Base-by-base conservation (phyloP, 2,329 filamentous ascomycete genomes). In the Arthrocladium fulminans region DNA sequence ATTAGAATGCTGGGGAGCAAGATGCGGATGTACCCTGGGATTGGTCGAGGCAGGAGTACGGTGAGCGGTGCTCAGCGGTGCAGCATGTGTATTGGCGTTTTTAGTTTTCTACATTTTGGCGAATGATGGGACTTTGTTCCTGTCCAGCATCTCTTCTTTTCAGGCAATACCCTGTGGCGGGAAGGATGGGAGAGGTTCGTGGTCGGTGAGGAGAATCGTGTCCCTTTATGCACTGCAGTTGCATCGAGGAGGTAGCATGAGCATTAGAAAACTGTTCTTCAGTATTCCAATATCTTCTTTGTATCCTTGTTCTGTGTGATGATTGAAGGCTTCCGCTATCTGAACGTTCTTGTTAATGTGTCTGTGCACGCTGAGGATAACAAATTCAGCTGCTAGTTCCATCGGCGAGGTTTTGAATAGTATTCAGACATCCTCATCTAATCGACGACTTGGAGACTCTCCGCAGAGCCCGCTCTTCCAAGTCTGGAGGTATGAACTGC, bases 261-360 rank as follows among this genome's bases (percentile, higher is more conserved):
- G 32, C 13, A 35, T 35, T 9, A 35, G n/a, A 35, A 35, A 35
- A 35, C n/a, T 35, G 32, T 35, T 35, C 32, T 35, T n/a, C 32
- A n/a, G n/a, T n/a, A n/a, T 35, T 15, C 13, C 17, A 35, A 5
- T n/a, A n/a, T 15, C 27, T 7, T 13, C 7, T 13, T 29, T 29
- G 7, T 13, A 29, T 29, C 27, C 7, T 29, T 29, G 27, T 29
- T 13, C 27, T 29, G 27, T 29, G 27, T n/a, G n/a, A n/a, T n/a
- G n/a, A n/a, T n/a, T n/a, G n/a, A n/a, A n/a, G n/a, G n/a, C n/a
- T n/a, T n/a, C n/a, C n/a, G n/a, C n/a, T n/a, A n/a, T n/a, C n/a
- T n/a, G n/a, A n/a, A n/a, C n/a, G n/a, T n/a, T n/a, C n/a, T n/a
- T n/a, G n/a, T n/a, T n/a, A n/a, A n/a, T n/a, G n/a, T n/a, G n/a